Base-by-base conservation (phyloP, 2,329 filamentous ascomycete genomes). In the Neurospora sp. region DNA sequence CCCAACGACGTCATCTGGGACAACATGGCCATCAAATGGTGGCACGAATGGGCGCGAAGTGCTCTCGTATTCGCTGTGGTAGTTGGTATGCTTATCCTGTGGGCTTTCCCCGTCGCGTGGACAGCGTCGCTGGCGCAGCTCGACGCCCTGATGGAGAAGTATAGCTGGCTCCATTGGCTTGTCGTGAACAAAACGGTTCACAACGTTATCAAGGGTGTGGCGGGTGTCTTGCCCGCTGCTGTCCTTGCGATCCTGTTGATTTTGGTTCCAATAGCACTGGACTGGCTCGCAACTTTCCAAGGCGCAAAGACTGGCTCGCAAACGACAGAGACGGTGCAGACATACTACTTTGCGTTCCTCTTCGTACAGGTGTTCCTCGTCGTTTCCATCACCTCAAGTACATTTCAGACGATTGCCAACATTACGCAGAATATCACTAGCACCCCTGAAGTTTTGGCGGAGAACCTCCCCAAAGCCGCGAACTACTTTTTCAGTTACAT, bases 401-500 rank as follows among this genome's bases (percentile, higher is more conserved):
- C 88, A 0, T 83, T 95, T 62, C 82, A 87, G 19, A 83, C 87
- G n/a, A 78, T 96, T 11, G 83, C 91, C 3, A 79, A 87, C 41
- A 80, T 86, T 36, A 74, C 85, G 8, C 77, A 80, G 10, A 85
- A 92, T 66, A 89, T 92, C 8, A 81, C 83, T n/a, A 85, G 85
- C 43, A 87, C 96, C 70, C 88, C 96, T 0, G 79, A 87, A 19
- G 84, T 91, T 0, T 82, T 99, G 37, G 95, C 95, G 0, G 79
- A 83, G 11, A 96, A 94, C 71, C 82, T 99, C 5, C 96, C 96
- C 1, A 91, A 88, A 74, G 91, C 94, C 0, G 91, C 93, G 75
- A 97, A 97, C 78, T 99, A 98, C 80, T 99, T 98, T 83, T 98
- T 97, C 84, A 95, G 93, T 0, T 99, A 99, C 85, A 94, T 99